Conservation (phyloP, 805 yeast species). For the Kodamaea sagamina region DNA sequence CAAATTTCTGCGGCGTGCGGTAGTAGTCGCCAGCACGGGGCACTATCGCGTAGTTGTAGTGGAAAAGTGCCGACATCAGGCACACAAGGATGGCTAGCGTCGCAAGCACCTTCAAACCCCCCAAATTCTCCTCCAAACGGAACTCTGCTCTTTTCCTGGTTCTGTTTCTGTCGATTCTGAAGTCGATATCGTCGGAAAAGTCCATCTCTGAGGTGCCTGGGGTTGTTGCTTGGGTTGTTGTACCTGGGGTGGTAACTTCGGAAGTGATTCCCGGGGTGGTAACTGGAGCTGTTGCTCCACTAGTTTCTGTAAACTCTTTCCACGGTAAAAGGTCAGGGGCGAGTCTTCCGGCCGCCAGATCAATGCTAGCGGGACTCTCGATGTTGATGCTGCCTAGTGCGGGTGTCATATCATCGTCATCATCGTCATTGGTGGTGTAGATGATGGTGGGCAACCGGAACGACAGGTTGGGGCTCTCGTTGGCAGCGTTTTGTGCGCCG, state of each 20-base stretch:
- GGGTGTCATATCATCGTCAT: slow-evolving; percentile 4
- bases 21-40: not conserved
- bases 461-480: not conserved
- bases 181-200: not conserved
- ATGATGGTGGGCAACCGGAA: slow-evolving; percentile 7
- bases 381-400: slow-evolving; percentile 7
- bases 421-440: slow-evolving; percentile 3
- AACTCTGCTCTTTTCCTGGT: not conserved
- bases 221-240: too few relatives aligned
- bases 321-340: not conserved
- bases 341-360: not conserved
- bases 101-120: slow-evolving; percentile 1
- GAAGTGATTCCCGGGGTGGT: too few relatives aligned
- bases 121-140: not conserved
- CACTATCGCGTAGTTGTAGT: not conserved
- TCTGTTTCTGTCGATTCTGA: not conserved
- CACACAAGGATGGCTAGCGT: not conserved
- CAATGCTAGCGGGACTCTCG: not conserved
- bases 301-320: not conserved
- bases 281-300: too few relatives aligned
- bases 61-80: not conserved
- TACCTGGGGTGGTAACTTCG: too few relatives aligned
- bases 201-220: too few relatives aligned
- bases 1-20: not conserved
- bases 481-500: too few relatives aligned